Evolutionary conservation across 176 grass and related monocot species (phyloP).

Genomic region (Triticum monococcum): DNA sequence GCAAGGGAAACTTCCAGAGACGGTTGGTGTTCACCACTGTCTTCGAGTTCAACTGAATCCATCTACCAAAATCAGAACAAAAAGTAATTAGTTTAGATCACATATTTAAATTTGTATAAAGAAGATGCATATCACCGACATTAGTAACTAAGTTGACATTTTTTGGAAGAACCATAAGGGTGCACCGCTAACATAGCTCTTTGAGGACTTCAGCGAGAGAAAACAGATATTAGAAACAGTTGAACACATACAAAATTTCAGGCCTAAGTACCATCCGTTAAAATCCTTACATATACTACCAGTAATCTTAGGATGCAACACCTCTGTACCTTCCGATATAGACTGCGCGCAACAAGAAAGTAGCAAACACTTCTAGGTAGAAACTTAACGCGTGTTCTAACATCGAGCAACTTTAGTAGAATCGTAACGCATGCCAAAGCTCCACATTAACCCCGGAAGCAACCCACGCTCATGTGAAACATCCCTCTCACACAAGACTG

Average conservation of each 20-base stretch:
- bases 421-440: background rate
- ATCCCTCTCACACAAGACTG: background rate
- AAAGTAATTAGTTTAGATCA: background rate
- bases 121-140: conserved; percentile 12
- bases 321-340: too few species aligned
- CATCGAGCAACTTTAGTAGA: background rate
- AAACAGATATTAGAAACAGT: background rate
- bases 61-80: conserved; percentile 35
- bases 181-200: background rate
- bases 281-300: too few species aligned
- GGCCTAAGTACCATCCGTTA: background rate
- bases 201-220: background rate
- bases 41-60: conserved; percentile 37
- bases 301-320: too few species aligned
- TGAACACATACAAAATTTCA: background rate
- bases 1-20: conserved; percentile 41
- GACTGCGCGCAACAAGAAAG: background rate
- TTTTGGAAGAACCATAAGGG: conserved; percentile 19
- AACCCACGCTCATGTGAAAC: background rate
- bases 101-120: background rate
- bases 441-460: background rate
- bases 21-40: conserved; percentile 31
- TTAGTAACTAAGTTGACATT: conserved; percentile 21
- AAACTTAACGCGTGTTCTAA: background rate
- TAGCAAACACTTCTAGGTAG: background rate